phyloP scores from a whole-genome alignment of 495 filamentous ascomycete species.

The Penicillium herquei region DNA sequence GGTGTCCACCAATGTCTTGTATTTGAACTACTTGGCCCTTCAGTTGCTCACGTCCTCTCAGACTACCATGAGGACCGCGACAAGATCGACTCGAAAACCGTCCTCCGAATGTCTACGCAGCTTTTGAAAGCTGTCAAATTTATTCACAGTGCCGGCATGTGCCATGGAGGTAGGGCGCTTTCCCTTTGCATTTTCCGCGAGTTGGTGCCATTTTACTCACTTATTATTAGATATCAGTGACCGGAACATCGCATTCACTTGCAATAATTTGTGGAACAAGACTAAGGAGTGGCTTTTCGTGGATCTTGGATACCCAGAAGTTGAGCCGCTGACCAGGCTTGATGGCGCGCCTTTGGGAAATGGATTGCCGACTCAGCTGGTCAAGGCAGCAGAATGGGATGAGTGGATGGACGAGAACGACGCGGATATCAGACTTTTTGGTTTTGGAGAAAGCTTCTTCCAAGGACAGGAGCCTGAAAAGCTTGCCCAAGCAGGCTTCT shows the following conservation, averaged over 20 bases:
- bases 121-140: slow-evolving; percentile 26
- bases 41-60: slow-evolving; percentile 16
- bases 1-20: slow-evolving; percentile 45
- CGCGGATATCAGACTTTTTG: slow-evolving; percentile 37
- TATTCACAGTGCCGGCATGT: slow-evolving; percentile 32
- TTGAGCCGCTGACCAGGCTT: slow-evolving; percentile 20
- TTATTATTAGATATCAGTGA: slow-evolving; percentile 17
- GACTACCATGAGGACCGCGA: slow-evolving; percentile 21
- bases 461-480: slow-evolving; percentile 23
- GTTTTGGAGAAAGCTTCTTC: slow-evolving; percentile 38
- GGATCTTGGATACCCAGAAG: slow-evolving; percentile 29
- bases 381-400: slow-evolving; percentile 32
- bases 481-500: slow-evolving; percentile 32
- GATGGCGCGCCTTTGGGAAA: slow-evolving; percentile 30
- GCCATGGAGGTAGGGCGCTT: slow-evolving; percentile 24
- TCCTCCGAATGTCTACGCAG: slow-evolving; percentile 28
- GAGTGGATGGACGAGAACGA: slow-evolving; percentile 38
- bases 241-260: slow-evolving; percentile 20
- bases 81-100: slow-evolving; percentile 17
- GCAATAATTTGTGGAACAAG: slow-evolving; percentile 5
- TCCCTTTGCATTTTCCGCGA: not conserved
- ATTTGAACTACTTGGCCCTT: slow-evolving; percentile 41
- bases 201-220: slow-evolving; percentile 7
- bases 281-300: slow-evolving; percentile 25
- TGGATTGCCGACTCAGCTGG: slow-evolving; percentile 30